Evolutionary conservation across 1,284 basidiomycete genomes (phyloP).

Genomic region (Trametes pubescens): DNA sequence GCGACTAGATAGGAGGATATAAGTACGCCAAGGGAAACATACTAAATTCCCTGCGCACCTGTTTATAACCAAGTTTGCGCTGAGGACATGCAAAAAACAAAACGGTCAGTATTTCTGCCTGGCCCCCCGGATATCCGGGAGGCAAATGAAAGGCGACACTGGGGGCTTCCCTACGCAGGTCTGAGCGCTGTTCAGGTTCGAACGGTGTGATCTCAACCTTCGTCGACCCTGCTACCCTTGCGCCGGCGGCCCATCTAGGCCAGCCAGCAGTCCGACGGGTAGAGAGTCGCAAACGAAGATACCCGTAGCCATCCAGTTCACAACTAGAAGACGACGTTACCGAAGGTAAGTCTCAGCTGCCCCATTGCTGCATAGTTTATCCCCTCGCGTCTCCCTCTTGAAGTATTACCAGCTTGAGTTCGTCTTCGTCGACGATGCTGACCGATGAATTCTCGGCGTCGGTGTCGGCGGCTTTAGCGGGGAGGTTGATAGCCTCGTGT

Average conservation of each 20-base stretch:
- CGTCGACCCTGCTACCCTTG: constrained; percentile 38
- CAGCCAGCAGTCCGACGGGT: constrained; percentile 35
- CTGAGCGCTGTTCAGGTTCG: constrained; percentile 94
- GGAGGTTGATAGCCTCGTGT: constrained; percentile 29
- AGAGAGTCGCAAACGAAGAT: constrained; percentile 58
- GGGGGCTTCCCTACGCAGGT: constrained; percentile 95
- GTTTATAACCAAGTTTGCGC: constrained; percentile 83
- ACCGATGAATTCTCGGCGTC: constrained; percentile 42
- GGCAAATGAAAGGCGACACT: constrained; percentile 62
- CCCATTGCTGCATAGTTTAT: constrained; percentile 43
- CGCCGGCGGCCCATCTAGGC: constrained; percentile 40
- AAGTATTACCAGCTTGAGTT: constrained; percentile 67
- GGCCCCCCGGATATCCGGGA: constrained; percentile 49
- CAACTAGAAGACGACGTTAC: constrained; percentile 77
- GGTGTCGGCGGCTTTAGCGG: constrained; percentile 26
- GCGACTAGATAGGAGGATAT: constrained; percentile 57
- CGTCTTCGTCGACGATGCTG: constrained; percentile 53
- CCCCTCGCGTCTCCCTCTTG: constrained; percentile 33
- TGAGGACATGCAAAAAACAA: constrained; percentile 45
- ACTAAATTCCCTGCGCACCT: constrained; percentile 54
- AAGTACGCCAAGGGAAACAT: constrained; percentile 11
- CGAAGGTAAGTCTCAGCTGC: constrained; percentile 53
- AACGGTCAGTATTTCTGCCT: constrained; percentile 57
- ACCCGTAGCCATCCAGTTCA: constrained; percentile 87
- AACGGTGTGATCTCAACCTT: constrained; percentile 94